Conservation (phyloP, 495 filamentous ascomycete genomes). For the Parachaetomium inaequale region DNA sequence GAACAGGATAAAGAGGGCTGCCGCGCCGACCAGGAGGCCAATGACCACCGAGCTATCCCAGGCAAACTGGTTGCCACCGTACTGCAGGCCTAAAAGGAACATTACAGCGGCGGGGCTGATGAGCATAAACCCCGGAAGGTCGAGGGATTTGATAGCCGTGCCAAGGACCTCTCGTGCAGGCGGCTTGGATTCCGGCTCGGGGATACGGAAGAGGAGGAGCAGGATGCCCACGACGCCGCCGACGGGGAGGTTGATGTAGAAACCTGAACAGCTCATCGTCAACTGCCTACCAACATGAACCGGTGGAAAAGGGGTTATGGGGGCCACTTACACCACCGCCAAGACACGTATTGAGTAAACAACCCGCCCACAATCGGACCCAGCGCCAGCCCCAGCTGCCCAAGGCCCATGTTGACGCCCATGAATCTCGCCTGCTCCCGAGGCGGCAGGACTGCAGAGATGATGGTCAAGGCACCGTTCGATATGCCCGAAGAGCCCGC, state of each 20-base stretch:
- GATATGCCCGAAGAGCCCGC: constrained; percentile 36
- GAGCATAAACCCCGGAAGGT: constrained; percentile 58
- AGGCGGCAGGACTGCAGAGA: constrained; percentile 29
- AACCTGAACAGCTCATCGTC: constrained; percentile 23
- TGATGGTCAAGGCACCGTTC: constrained; percentile 30
- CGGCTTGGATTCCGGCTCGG: constrained; percentile 38
- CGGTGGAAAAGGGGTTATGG: background rate
- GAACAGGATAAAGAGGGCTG: constrained; percentile 56
- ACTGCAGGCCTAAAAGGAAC: constrained; percentile 71
- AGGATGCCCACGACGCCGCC: constrained; percentile 57
- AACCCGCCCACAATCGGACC: constrained; percentile 57
- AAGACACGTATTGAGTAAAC: constrained; percentile 47
- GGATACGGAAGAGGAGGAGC: constrained; percentile 49
- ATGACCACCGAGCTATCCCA: constrained; percentile 64
- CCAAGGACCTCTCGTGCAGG: constrained; percentile 11
- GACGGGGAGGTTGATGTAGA: constrained; percentile 68
- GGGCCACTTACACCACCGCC: constrained; percentile 46
- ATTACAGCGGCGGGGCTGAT: constrained; percentile 67
- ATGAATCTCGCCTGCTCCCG: constrained; percentile 33
- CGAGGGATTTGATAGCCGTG: constrained; percentile 38
- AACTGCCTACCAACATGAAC: background rate
- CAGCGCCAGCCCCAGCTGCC: constrained; percentile 61
- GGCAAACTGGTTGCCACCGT: constrained; percentile 64
- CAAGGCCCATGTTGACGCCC: constrained; percentile 41
- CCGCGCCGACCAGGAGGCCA: constrained; percentile 60